Percentiles rank a stretch among this genome's conserved stretches.
Evolutionary conservation across 768 basidiomycete genomes (phyloP).

Genomic region (Paxillus involutus): DNA sequence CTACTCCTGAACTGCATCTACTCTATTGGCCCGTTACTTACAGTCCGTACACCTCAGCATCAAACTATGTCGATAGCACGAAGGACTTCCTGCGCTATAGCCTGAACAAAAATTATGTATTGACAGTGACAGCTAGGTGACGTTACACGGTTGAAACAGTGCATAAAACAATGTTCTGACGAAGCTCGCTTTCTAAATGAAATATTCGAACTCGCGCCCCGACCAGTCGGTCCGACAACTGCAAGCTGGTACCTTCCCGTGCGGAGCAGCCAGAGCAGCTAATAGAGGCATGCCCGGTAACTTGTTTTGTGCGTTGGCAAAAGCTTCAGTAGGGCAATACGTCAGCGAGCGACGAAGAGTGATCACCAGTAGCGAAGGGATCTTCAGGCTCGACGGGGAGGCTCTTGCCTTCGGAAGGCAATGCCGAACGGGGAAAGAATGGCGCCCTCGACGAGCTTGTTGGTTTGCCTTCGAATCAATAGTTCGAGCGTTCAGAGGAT

Average conservation of each 20-base stretch:
- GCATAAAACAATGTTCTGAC: not conserved
- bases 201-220: conserved; percentile 13
- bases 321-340: conserved; percentile 8
- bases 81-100: too few species aligned
- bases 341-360: not conserved
- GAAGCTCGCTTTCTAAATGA: conserved; percentile 4
- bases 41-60: too few species aligned
- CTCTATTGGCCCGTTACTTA: too few species aligned
- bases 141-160: too few species aligned
- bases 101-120: too few species aligned
- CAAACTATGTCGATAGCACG: too few species aligned
- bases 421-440: conserved; percentile 10
- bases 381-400: conserved; percentile 7
- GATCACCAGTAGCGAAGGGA: conserved; percentile 22
- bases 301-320: conserved; percentile 17
- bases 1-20: too few species aligned
- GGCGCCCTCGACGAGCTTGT: conserved; percentile 3
- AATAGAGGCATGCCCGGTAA: not conserved
- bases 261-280: not conserved
- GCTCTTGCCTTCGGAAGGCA: conserved; percentile 2
- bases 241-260: too few species aligned
- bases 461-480: not conserved
- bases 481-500: too few species aligned
- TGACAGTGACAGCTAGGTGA: too few species aligned
- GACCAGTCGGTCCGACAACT: not conserved